Evolutionary conservation across 108 stramenopile species (phyloP), one percentile per base, ranked within the genome.

Genomic region (Ochromonas danica): DNA sequence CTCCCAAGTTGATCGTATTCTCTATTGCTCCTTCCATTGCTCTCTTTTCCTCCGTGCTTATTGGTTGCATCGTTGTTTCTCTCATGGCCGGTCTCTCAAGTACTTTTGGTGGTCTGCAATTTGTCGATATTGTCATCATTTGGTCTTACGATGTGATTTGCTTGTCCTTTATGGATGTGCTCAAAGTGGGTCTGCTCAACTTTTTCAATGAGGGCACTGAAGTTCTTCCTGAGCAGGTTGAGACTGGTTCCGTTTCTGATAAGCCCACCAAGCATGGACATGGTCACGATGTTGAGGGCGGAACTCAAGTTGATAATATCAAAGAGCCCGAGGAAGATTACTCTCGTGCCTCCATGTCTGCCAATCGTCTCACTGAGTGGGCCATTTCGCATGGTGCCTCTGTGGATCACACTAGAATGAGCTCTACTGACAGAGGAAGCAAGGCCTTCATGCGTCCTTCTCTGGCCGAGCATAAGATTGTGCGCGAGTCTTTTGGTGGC

Each of bases 1-100:
- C 78, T 10, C 82, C 81, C 38, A 62, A 22, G 67, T 43, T 57
- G 42, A 79, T 71, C 40, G 77, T 72, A 42, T 43, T 60, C 31
- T 75, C 72, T 10, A 42, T 75, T 27, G 10, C 43, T 57, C 72
- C 72, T 60, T 75, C 72, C 3, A 57, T 60, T 75, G 40, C 72
- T 57, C 25, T 75, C 3, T 57, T 60, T 38, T 6, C 38, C 10
- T 75, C 72, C 31, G 72, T 75, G 14, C 6, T 75, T 3, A 33
- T 42, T 75, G 72, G 72, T 14, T 75, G 72, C 25, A 42, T 75
- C 40, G 51, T 75, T 75, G 51, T 60, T 41, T 57, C 72, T 42
- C 22, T 75, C 27, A 45, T 75, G 45, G 72, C 72, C 22, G 72
- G 40, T 31, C 27, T 75, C 6, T 75, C 51, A 33, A 33, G 27